Percentiles rank a stretch among this genome's conserved stretches.
These are phyloP conservation scores for Sarocladium oryzae DNA, from an alignment of 2,329 filamentous ascomycete species.

Conservation along the genomic window DNA sequence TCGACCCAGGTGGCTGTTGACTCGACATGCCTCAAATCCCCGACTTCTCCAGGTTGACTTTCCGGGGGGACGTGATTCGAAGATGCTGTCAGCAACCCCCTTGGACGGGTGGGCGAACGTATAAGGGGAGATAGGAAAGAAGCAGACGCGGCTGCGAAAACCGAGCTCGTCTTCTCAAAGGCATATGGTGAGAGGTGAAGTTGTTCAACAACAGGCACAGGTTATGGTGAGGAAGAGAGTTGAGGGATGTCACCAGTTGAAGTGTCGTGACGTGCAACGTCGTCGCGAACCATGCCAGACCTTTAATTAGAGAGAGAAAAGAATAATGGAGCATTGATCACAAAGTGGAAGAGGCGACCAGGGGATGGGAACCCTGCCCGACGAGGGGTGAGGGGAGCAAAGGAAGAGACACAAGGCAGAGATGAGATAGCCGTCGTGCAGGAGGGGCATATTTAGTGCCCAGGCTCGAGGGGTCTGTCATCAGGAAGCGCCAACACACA, in stretches of 20 bases:
- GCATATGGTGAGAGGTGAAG: slow-evolving; percentile 6
- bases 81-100: neutral
- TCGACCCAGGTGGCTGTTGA: slow-evolving; percentile 8
- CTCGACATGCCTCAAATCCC: slow-evolving; percentile 3
- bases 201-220: neutral
- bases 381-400: slow-evolving; percentile 10
- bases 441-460: slow-evolving; percentile 4
- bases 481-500: slow-evolving; percentile 1
- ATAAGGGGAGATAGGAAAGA: neutral
- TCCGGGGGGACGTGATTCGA: neutral
- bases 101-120: neutral
- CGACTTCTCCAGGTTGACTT: neutral
- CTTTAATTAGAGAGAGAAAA: slow-evolving; percentile 7
- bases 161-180: slow-evolving; percentile 1
- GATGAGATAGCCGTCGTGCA: slow-evolving; percentile 6
- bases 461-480: slow-evolving; percentile 5
- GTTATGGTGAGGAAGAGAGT: neutral
- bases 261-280: slow-evolving; percentile 7
- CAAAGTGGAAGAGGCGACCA: neutral
- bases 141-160: slow-evolving; percentile 6
- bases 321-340: slow-evolving; percentile 9
- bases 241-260: slow-evolving; percentile 1
- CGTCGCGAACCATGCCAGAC: slow-evolving; percentile 6
- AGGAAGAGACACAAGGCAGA: slow-evolving; percentile 7
- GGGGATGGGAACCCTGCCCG: slow-evolving; percentile 7